Base-by-base conservation (phyloP, 345 rosid genomes). In the Pistacia atlantica region DNA sequence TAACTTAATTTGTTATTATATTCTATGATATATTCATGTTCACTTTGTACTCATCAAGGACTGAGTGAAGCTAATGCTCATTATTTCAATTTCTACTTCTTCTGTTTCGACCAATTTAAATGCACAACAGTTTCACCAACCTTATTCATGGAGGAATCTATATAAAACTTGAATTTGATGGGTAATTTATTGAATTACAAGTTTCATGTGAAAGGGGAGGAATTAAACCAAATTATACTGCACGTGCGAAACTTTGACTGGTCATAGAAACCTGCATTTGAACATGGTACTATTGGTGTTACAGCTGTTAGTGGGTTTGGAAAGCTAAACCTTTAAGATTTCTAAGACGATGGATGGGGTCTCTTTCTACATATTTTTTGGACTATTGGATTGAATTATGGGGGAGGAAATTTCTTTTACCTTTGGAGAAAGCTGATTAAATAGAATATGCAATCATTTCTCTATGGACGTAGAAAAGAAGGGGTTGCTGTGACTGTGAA, bases 381-480 rank as follows among this genome's bases (percentile, higher is more conserved):
- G 18, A 51, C 52, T 74, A 73, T 65, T 77, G 57, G 13, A 66
- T 75, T 75, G 78, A 74, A 69, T 81, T 33, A 46, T 54, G 46
- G 48, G 65, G 54, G 33, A 33, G 81, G 54, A 57, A 65, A 58
- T 63, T 68, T 37, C 79, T 51, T 62, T 46, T 28, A 64, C 77
- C 84, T 75, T 54, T 75, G 69, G 64, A 60, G 72, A 82, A 67
- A 78, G 85, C 77, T 61, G 49, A 56, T 65, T 33, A 67, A 73
- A 66, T 25, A 48, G 67, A 7, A 54, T 31, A 4, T 13, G 86
- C 22, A 83, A 87, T 85, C 84, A 85, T 85, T 74, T 35, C 83
- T 87, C 74, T 75, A 71, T 38, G 82, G 83, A 74, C 65, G 42
- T 77, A 2, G 79, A 69, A 74, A 83, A 78, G 76, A 42, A 45